Percentiles rank a stretch among this genome's conserved stretches.
Conservation (phyloP, 768 basidiomycete genomes). For the Ephemerocybe angulata region DNA sequence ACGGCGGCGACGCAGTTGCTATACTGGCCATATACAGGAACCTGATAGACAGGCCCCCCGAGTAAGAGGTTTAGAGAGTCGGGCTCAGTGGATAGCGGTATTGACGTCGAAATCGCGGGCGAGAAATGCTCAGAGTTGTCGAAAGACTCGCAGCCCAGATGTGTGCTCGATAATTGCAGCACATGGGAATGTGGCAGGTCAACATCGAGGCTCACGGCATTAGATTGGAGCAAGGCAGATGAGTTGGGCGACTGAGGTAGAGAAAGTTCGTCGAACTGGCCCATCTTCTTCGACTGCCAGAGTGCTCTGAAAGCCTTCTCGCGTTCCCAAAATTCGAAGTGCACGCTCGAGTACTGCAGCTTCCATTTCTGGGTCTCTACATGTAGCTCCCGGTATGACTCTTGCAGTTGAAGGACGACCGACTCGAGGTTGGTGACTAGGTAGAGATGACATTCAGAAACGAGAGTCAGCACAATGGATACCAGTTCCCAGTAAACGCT, state of each 20-base stretch:
- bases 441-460: conserved; percentile 20
- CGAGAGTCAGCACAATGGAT: no score
- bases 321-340: conserved; percentile 63
- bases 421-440: conserved; percentile 78
- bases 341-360: conserved; percentile 62
- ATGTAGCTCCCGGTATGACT: conserved; percentile 68
- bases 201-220: conserved; percentile 30
- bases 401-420: conserved; percentile 79
- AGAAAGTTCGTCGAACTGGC: conserved; percentile 48
- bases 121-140: conserved; percentile 29
- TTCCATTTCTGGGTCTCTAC: conserved; percentile 58
- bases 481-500: no score
- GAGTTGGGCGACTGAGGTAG: conserved; percentile 43
- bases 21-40: conserved; percentile 51
- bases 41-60: conserved; percentile 26
- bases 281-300: conserved; percentile 62
- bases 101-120: conserved; percentile 42
- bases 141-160: conserved; percentile 52
- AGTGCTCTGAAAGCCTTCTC: conserved; percentile 70
- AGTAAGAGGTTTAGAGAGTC: conserved; percentile 8
- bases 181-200: conserved; percentile 28
- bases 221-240: conserved; percentile 26
- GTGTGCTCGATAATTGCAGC: conserved; percentile 31
- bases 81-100: conserved; percentile 28
- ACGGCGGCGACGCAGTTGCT: conserved; percentile 32